Evolutionary conservation across 228 moss, liverwort and hornwort genomes (phyloP).

Genomic region (Sphagnum magellanicum): DNA sequence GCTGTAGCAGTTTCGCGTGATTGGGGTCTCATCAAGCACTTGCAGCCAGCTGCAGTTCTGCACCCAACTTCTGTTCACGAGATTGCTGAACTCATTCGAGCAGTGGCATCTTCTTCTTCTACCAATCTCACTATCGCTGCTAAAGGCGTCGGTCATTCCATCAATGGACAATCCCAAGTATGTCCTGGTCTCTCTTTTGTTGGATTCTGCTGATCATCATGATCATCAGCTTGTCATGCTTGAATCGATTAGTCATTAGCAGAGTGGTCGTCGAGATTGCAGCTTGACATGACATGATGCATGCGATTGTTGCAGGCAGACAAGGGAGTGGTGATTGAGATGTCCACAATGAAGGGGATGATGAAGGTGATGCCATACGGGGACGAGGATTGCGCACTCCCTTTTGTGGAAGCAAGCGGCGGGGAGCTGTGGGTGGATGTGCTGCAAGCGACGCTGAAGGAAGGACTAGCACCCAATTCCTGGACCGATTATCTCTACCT

Average conservation of each 20-base stretch:
- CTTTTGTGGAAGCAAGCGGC: constrained; percentile 64
- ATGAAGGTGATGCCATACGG: constrained; percentile 36
- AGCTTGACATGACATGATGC: no score
- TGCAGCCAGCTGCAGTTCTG: constrained; percentile 44
- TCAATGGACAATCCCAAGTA: constrained; percentile 59
- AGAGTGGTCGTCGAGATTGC: no score
- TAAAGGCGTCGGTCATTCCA: constrained; percentile 57
- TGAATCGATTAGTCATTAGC: no score
- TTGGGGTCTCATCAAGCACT: constrained; percentile 43
- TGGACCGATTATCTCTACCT: constrained; percentile 93
- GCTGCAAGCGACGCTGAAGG: constrained; percentile 41
- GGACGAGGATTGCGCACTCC: constrained; percentile 8
- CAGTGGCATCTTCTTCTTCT: constrained; percentile 34
- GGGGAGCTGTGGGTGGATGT: constrained; percentile 87
- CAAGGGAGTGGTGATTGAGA: constrained; percentile 44
- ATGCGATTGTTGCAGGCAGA: constrained; percentile 15
- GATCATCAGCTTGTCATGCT: no score
- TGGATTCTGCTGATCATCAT: no score
- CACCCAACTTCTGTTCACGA: constrained; percentile 44
- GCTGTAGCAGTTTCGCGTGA: constrained; percentile 16
- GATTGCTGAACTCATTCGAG: constrained; percentile 31
- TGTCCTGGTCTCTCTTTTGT: no score
- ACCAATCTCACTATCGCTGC: constrained; percentile 53
- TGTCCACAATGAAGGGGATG: constrained; percentile 24
- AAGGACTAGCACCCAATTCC: constrained; percentile 63